Evolutionary conservation across 176 grass and related monocot genomes (phyloP).

Genomic region (Triticum urartu): DNA sequence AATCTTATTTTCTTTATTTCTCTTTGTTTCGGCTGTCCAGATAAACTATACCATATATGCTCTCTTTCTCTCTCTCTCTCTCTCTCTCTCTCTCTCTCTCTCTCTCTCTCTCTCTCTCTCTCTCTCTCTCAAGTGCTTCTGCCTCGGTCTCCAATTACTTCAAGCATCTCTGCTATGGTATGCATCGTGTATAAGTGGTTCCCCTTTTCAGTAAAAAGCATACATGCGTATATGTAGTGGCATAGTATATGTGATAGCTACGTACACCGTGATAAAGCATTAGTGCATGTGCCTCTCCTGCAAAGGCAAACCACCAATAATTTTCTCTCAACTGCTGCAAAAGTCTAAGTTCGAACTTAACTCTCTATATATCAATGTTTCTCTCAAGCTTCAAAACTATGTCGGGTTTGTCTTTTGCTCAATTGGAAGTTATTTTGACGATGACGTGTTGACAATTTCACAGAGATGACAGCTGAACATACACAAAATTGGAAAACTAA

Average conservation of each 20-base stretch:
- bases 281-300: not conserved
- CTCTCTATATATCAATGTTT: not conserved
- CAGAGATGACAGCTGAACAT: not conserved
- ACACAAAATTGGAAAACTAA: not conserved
- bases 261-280: not conserved
- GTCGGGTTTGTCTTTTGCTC: not conserved
- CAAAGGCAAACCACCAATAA: not conserved
- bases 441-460: not conserved
- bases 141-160: not conserved
- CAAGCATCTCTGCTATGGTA: not conserved
- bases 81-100: not conserved
- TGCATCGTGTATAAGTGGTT: not conserved
- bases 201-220: not conserved
- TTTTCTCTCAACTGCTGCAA: not conserved
- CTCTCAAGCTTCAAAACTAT: not conserved
- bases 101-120: not conserved
- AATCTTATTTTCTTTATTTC: constrained; percentile 22
- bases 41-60: constrained; percentile 24
- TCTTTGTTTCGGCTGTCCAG: not conserved
- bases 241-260: not conserved
- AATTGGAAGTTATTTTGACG: not conserved
- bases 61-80: not conserved
- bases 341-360: not conserved
- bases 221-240: not conserved
- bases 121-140: not conserved